Percentiles rank a stretch among this genome's conserved stretches.
Evolutionary conservation across 805 yeast species (phyloP).

Genomic region (Hermanozyma aechmeae): DNA sequence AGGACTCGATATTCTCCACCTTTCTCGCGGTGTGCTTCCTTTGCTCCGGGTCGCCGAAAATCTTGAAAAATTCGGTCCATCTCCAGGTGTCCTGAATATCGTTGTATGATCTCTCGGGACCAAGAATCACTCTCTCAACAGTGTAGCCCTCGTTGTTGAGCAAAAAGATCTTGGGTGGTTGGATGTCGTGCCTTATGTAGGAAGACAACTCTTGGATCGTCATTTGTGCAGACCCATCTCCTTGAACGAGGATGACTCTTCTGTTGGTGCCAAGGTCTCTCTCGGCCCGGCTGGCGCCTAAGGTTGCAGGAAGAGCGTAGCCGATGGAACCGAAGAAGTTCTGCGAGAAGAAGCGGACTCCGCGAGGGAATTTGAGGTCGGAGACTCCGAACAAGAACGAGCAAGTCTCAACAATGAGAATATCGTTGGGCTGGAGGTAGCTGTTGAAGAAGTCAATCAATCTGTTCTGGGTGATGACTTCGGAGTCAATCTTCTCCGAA

Average conservation of each 20-base stretch:
- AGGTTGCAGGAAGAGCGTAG: constrained; percentile 75
- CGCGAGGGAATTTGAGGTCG: constrained; percentile 52
- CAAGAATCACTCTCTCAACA: constrained; percentile 79
- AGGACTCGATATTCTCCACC: constrained; percentile 12
- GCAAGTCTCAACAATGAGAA: constrained; percentile 75
- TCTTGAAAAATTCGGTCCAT: constrained; percentile 61
- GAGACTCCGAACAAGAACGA: constrained; percentile 72
- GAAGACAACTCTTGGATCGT: constrained; percentile 78
- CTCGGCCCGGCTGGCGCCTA: constrained; percentile 73
- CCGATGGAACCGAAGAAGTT: constrained; percentile 82
- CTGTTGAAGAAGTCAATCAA: constrained; percentile 24
- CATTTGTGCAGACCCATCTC: constrained; percentile 95
- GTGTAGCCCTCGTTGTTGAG: constrained; percentile 86
- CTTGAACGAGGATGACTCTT: constrained; percentile 67
- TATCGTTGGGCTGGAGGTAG: constrained; percentile 51
- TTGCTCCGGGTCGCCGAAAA: constrained; percentile 44
- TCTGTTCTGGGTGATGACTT: constrained; percentile 20
- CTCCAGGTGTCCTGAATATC: constrained; percentile 78
- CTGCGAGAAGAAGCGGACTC: constrained; percentile 49
- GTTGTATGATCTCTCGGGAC: constrained; percentile 67
- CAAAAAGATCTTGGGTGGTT: constrained; percentile 56
- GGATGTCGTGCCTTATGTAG: constrained; percentile 47
- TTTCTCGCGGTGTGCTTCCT: constrained; percentile 14
- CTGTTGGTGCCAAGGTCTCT: constrained; percentile 41
- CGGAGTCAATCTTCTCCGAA: too few relatives aligned